A percentile compares a stretch with the other conserved stretches of the same genome.
These are phyloP conservation scores for Lachancea dasiensis DNA, from an alignment of 805 yeast species.

Conservation along the genomic window DNA sequence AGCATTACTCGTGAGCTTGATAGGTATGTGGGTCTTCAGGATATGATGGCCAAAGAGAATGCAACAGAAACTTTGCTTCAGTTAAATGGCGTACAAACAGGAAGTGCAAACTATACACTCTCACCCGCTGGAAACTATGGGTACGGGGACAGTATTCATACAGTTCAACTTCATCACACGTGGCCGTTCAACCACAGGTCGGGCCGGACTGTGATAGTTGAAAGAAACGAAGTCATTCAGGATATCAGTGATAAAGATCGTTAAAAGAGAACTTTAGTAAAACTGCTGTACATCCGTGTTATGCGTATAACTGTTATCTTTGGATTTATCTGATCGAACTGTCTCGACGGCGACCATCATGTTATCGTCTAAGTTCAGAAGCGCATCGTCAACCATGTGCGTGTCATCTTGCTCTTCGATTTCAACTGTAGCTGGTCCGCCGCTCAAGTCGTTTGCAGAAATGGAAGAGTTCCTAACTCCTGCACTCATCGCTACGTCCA, in stretches of 20 bases:
- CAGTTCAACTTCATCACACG: constrained; percentile 21
- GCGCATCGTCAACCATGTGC: constrained; percentile 22
- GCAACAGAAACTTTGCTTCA: constrained; percentile 9
- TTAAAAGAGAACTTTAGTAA: neutral
- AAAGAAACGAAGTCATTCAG: constrained; percentile 10
- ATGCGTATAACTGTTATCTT: constrained; percentile 1
- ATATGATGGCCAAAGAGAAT: constrained; percentile 11
- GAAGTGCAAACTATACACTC: constrained; percentile 39
- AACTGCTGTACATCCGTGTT: constrained; percentile 3
- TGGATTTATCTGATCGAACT: constrained; percentile 16
- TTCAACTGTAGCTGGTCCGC: constrained; percentile 11
- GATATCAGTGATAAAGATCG: constrained; percentile 5
- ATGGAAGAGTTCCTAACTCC: neutral
- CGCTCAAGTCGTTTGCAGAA: constrained; percentile 2
- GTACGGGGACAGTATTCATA: constrained; percentile 33
- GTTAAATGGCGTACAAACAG: constrained; percentile 36
- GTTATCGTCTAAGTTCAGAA: constrained; percentile 25
- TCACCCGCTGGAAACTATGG: constrained; percentile 45
- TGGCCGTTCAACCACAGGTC: constrained; percentile 13
- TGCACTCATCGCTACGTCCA: constrained; percentile 15
- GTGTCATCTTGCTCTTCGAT: constrained; percentile 9
- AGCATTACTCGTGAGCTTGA: constrained; percentile 23
- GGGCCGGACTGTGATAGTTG: constrained; percentile 14
- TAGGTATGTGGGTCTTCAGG: constrained; percentile 17
- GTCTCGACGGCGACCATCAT: constrained; percentile 27